These are phyloP conservation scores for Discostella pseudostelligera DNA, from an alignment of 108 stramenopile genomes.

Conservation along the genomic window DNA sequence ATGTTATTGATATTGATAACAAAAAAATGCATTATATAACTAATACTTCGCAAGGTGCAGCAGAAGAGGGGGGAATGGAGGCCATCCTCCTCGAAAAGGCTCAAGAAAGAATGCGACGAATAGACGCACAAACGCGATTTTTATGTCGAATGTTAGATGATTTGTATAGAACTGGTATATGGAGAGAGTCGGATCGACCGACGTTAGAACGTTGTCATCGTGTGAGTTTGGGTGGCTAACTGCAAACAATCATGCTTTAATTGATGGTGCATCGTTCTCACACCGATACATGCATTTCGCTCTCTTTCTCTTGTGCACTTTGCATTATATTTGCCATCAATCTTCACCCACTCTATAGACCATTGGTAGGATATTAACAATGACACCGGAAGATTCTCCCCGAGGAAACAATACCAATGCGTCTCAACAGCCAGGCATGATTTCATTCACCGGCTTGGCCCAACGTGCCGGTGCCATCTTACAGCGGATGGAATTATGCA, in stretches of 20 bases:
- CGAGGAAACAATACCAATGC: not conserved
- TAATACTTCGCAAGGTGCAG: not conserved
- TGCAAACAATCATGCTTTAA: not conserved
- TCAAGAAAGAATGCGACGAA: conserved; percentile 9
- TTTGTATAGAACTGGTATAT: conserved; percentile 22
- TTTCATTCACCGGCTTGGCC: conserved; percentile 22
- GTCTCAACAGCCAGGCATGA: conserved; percentile 1
- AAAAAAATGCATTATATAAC: not conserved
- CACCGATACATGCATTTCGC: too few species aligned
- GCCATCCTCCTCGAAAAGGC: not conserved
- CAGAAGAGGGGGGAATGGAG: not conserved
- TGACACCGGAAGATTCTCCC: conserved; percentile 15
- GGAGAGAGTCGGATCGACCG: conserved; percentile 26
- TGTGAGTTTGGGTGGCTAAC: conserved; percentile 8
- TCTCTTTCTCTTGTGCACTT: not conserved
- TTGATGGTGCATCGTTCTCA: too few species aligned
- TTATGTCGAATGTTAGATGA: conserved; percentile 35
- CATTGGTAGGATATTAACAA: conserved; percentile 24
- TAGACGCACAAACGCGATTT: conserved; percentile 36
- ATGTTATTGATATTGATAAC: not conserved
- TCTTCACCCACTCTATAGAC: conserved; percentile 8
- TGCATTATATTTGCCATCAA: not conserved
- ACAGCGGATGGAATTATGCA: conserved; percentile 33
- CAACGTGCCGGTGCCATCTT: conserved; percentile 33
- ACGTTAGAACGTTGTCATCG: conserved; percentile 36